phyloP scores from a whole-genome alignment of 2,329 filamentous ascomycete genomes.

The Aspergillus latus region DNA sequence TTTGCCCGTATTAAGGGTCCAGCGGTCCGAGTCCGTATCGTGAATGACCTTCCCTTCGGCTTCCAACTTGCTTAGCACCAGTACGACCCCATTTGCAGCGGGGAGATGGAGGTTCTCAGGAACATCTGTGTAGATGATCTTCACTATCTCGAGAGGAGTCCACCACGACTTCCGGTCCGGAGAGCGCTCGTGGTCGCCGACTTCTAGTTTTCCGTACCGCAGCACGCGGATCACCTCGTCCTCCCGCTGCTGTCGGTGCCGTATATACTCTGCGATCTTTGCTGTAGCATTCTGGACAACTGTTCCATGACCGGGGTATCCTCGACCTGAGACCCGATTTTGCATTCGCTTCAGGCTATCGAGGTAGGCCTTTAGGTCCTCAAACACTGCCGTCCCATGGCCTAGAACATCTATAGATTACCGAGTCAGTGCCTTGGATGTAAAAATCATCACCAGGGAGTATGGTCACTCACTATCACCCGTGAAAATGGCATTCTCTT shows the following conservation, averaged over 20 bases:
- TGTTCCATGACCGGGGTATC: conserved; percentile 85
- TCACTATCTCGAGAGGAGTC: conserved; percentile 80
- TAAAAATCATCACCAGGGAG: background rate
- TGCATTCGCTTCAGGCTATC: conserved; percentile 69
- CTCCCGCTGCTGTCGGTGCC: conserved; percentile 76
- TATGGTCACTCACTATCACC: conserved; percentile 61
- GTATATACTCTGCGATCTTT: conserved; percentile 79
- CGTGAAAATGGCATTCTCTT: conserved; percentile 81
- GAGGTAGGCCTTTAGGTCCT: conserved; percentile 70
- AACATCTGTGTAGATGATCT: conserved; percentile 78
- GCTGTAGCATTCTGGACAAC: conserved; percentile 70
- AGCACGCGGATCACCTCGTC: conserved; percentile 71
- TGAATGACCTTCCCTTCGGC: conserved; percentile 66
- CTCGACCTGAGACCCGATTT: conserved; percentile 58
- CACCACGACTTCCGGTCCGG: conserved; percentile 49
- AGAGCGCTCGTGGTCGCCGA: conserved; percentile 32
- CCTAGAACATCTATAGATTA: conserved; percentile 66
- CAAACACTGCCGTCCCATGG: conserved; percentile 82
- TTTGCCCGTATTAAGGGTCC: conserved; percentile 31
- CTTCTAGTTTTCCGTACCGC: conserved; percentile 41
- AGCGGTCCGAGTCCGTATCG: conserved; percentile 30
- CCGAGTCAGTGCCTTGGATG: conserved; percentile 4
- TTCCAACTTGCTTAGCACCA: conserved; percentile 77
- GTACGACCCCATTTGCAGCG: conserved; percentile 71
- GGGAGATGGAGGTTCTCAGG: conserved; percentile 72